These are phyloP conservation scores for Tetrahymena thermophila DNA, from an alignment of 73 alveolate species.

Conservation along the genomic window DNA sequence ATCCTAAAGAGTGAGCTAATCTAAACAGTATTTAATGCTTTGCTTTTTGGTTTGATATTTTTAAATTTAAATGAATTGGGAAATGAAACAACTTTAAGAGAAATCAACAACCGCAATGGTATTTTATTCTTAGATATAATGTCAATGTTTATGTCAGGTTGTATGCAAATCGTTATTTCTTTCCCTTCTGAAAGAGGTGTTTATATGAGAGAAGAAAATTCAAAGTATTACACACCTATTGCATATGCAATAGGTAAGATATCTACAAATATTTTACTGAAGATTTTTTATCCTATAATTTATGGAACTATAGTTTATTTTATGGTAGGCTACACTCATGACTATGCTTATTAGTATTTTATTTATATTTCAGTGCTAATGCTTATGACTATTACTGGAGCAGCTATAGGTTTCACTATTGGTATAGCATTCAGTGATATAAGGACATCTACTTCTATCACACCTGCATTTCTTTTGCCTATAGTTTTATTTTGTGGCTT, in stretches of 20 bases:
- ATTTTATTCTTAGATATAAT: constrained; percentile 28
- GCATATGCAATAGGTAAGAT: constrained; percentile 27
- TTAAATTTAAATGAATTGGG: background rate
- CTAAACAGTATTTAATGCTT: background rate
- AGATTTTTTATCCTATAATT: constrained; percentile 3
- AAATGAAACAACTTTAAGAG: background rate
- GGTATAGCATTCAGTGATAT: constrained; percentile 46
- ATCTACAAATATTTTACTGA: constrained; percentile 5
- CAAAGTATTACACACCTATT: constrained; percentile 12
- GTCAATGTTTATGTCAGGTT: constrained; percentile 8
- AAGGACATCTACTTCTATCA: constrained; percentile 47
- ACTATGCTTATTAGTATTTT: constrained; percentile 8
- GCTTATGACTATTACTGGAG: constrained; percentile 10
- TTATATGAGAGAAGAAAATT: constrained; percentile 38
- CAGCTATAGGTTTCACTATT: constrained; percentile 46
- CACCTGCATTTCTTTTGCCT: constrained; percentile 50
- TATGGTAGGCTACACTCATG: constrained; percentile 22
- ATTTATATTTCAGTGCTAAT: constrained; percentile 3
- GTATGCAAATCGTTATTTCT: constrained; percentile 9
- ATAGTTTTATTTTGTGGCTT: constrained; percentile 61
- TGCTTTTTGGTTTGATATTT: background rate
- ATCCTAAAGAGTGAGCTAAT: background rate
- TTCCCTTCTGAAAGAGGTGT: constrained; percentile 41
- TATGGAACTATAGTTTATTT: constrained; percentile 16
- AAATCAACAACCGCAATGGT: background rate